Base-by-base conservation (phyloP, 1,284 basidiomycete species). In the Cutaneotrichosporon sp. region DNA sequence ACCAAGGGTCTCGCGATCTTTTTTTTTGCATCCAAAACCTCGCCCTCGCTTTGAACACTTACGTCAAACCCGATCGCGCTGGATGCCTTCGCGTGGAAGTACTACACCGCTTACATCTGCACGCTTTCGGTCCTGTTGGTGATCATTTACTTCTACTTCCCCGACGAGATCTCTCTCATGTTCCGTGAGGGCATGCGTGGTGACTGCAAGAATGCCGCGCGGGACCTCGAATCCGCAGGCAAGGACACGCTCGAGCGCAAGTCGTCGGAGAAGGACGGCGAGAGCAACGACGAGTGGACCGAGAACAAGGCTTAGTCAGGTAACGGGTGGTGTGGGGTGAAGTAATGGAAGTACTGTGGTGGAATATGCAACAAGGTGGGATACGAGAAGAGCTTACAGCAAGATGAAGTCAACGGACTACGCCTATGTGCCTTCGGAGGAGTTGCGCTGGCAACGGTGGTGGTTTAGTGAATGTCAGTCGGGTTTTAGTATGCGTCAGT, bases 71-170 rank as follows among this genome's bases (percentile, higher is more conserved):
- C 71, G 5, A 65, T 73, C 38, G 72, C 70, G 1, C 59, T 73
- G 14, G 52, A 58, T 2, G 65, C 65, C 10, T 66, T 72, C 46
- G 51, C 30, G 22, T 62, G 56, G 58, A 63, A 64, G 36, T 66
- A 68, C 67, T 76, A 73, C 62, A 53, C 64, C 16, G 71, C 78
- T 50, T 76, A 75, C 69, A 69, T 76, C 60, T 75, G 56, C 14
- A 65, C 70, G 52, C 60, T 71, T 31, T 36, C 63, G 2, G 52
- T 67, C 52, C 58, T 62, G 53, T 32, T 73, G 9, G 40, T 70
- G 60, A 53, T 72, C 46, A 69, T 74, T 56, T 73, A 69, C 64
- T 72, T 78, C 60, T 67, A 61, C 69, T 76, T 74, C 68, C 73
- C 72, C 11, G 78, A 73, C 57, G 75, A 74, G 59, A 69, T 72